Conservation (phyloP, 2,329 filamentous ascomycete species). For the Aspergillus persii region DNA sequence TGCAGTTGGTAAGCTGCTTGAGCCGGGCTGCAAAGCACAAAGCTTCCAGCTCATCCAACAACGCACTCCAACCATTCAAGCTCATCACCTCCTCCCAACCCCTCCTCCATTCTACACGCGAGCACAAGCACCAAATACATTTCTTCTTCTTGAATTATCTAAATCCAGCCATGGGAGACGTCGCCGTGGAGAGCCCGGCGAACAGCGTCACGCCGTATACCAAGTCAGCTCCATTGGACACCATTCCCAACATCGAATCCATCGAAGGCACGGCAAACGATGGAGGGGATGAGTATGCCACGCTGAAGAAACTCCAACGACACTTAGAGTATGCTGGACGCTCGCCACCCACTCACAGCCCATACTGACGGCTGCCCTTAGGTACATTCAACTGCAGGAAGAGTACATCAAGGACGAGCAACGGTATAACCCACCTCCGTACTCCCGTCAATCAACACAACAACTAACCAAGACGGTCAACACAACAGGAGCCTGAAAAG, state of each 20-base stretch:
- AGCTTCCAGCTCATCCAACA: constrained; percentile 6
- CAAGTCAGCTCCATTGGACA: constrained; percentile 70
- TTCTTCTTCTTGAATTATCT: background rate
- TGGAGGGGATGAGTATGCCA: constrained; percentile 87
- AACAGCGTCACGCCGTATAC: constrained; percentile 74
- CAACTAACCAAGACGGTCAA: constrained; percentile 11
- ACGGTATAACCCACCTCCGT: constrained; percentile 53
- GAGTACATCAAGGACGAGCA: constrained; percentile 99
- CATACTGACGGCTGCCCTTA: constrained; percentile 37
- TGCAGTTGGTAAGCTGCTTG: constrained; percentile 2
- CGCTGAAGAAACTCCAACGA: constrained; percentile 92
- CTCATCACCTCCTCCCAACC: background rate
- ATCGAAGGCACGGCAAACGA: constrained; percentile 81
- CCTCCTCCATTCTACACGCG: background rate
- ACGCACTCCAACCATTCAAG: background rate
- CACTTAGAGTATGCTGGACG: constrained; percentile 74
- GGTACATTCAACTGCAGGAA: constrained; percentile 95
- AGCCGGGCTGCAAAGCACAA: constrained; percentile 4
- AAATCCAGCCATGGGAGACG: constrained; percentile 70
- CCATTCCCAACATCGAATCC: constrained; percentile 85
- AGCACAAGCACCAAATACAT: background rate
- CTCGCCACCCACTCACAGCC: background rate
- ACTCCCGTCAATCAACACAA: background rate
- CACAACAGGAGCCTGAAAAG: constrained; percentile 79
- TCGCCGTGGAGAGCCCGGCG: constrained; percentile 76